Evolutionary conservation across 2,329 filamentous ascomycete species (phyloP).

Genomic region (Paecilomyces dactylethromorphus): DNA sequence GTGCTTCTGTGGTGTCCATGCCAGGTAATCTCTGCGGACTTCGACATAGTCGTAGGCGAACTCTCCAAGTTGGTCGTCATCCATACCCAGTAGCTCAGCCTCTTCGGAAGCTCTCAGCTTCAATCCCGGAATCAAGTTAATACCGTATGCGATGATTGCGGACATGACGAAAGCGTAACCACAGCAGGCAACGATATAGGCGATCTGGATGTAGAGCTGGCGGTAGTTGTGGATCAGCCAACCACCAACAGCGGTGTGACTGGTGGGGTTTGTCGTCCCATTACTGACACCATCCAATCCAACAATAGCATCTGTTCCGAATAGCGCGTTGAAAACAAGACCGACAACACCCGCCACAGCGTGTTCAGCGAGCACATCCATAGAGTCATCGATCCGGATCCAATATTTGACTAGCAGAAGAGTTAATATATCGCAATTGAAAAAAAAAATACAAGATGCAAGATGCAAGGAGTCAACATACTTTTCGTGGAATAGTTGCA

Average conservation of each 20-base stretch:
- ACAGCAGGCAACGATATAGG: slow-evolving; percentile 59
- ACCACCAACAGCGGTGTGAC: slow-evolving; percentile 47
- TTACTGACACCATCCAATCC: slow-evolving; percentile 61
- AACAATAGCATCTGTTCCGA: slow-evolving; percentile 68
- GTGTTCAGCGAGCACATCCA: slow-evolving; percentile 90
- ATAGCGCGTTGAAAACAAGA: slow-evolving; percentile 70
- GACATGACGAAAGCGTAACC: slow-evolving; percentile 62
- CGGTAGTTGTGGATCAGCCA: slow-evolving; percentile 67
- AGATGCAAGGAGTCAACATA: slow-evolving; percentile 49
- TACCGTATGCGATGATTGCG: slow-evolving; percentile 61
- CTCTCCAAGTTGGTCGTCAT: slow-evolving; percentile 46
- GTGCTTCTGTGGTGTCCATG: slow-evolving; percentile 42
- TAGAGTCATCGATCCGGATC: slow-evolving; percentile 76
- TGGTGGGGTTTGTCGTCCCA: slow-evolving; percentile 33
- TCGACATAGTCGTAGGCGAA: slow-evolving; percentile 49
- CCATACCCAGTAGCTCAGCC: slow-evolving; percentile 62
- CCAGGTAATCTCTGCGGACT: slow-evolving; percentile 45
- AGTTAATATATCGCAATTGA: background rate
- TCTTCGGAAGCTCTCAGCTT: slow-evolving; percentile 61
- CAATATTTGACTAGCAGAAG: slow-evolving; percentile 57
- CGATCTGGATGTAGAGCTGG: slow-evolving; percentile 65
- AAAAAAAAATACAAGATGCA: slow-evolving; percentile 21
- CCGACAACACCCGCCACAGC: slow-evolving; percentile 76
- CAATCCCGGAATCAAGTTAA: slow-evolving; percentile 66
- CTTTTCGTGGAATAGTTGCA: slow-evolving; percentile 86